Evolutionary conservation across 768 basidiomycete species (phyloP).

Genomic region (Lactarius indigo): DNA sequence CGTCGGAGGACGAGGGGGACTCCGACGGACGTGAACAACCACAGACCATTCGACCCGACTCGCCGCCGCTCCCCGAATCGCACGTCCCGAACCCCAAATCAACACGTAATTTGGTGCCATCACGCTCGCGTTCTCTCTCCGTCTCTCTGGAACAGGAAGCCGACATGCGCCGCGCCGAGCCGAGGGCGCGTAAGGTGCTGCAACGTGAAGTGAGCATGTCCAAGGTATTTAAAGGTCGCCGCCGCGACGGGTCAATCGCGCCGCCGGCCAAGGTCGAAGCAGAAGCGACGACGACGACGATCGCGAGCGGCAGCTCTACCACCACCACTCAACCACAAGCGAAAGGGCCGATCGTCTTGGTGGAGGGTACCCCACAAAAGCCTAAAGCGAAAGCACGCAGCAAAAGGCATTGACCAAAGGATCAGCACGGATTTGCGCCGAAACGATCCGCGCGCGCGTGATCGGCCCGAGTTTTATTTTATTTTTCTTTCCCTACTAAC

Average conservation of each 20-base stretch:
- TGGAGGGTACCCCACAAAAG: constrained; percentile 30
- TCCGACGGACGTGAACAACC: neutral
- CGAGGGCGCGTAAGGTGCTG: constrained; percentile 47
- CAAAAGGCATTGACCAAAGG: neutral
- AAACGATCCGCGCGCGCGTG: neutral
- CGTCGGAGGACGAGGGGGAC: constrained; percentile 4
- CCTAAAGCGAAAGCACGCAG: constrained; percentile 14
- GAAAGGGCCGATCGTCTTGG: constrained; percentile 27
- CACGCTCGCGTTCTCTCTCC: constrained; percentile 45
- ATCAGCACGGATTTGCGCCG: neutral
- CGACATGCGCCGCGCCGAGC: constrained; percentile 35
- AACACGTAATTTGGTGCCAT: neutral
- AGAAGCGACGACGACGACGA: constrained; percentile 1
- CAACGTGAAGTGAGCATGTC: constrained; percentile 78
- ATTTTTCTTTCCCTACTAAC: neutral
- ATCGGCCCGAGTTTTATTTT: neutral
- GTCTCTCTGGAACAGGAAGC: constrained; percentile 67
- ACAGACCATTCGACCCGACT: neutral
- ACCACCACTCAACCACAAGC: constrained; percentile 23
- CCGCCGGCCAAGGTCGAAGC: constrained; percentile 26
- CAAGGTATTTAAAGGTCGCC: constrained; percentile 55
- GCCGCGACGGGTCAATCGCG: constrained; percentile 10
- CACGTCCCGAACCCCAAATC: neutral
- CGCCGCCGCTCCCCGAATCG: neutral
- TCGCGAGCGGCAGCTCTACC: neutral